Base-by-base conservation (phyloP, 1,284 basidiomycete species). In the Papiliotrema laurentii region DNA sequence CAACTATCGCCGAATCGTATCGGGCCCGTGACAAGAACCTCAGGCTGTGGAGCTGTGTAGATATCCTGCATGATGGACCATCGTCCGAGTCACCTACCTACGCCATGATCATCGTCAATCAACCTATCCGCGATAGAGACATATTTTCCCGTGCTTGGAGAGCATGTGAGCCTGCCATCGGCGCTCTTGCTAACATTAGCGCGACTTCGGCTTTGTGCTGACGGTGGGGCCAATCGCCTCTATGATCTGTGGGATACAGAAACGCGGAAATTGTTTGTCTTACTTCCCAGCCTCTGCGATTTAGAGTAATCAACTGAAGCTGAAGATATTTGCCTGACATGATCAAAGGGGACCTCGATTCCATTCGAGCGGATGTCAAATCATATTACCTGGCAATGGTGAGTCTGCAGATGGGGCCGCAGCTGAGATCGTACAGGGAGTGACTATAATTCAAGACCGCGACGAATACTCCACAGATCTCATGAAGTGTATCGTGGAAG, bases 281-380 rank as follows among this genome's bases (percentile, higher is more conserved):
- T 57, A 21, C 37, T 51, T 47, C 21, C 14, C 6, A 10, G 24
- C 22, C 13, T 39, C 25, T 21, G 24, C 16, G 31, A 24, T 6
- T 27, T 11, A 4, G 25, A 44, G 16, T 21, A n/a, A 22, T 24
- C 24, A 35, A 33, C 35, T 47, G 24, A 43, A 14, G 28, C 33
- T 33, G 33, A 38, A 87, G 85, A 31, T 87, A 81, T 65, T 66
- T 84, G 2, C 94, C 94, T 0, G 80, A 94, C 64, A 72, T 93
- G 27, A 87, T 98, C 68, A 90, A 90, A 68, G 94, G 93, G 11
- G 94, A 98, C 67, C 73, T 97, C 27, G 94, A 97, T 70, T 96
- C 92, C 7, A 68, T 97, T 27, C 79, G 87, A 9, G 69, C 77
- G 2, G 86, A 92, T 41, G 89, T 93, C 11, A 77, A 76, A 31